Evolutionary conservation across 2,329 filamentous ascomycete genomes (phyloP).

Genomic region (Ceratocystis papillata): DNA sequence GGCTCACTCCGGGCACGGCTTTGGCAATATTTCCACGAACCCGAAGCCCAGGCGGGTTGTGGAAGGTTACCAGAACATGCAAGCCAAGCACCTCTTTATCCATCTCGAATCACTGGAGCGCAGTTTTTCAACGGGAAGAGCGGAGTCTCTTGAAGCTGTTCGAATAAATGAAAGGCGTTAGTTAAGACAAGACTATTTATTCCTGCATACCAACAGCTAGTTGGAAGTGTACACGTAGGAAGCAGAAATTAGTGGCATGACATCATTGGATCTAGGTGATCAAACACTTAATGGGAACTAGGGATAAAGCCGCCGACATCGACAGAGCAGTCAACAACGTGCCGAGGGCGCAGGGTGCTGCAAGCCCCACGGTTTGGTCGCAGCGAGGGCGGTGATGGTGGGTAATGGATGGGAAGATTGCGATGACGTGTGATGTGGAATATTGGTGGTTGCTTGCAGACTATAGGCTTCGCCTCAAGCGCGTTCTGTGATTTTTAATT

Average conservation of each 20-base stretch:
- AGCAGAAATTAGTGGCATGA: slow-evolving; percentile 10
- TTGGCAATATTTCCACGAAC: slow-evolving; percentile 61
- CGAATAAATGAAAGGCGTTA: neutral
- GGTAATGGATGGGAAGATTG: neutral
- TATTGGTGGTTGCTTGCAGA: too few relatives aligned
- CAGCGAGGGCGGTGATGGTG: neutral
- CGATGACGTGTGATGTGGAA: too few relatives aligned
- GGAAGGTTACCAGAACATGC: slow-evolving; percentile 63
- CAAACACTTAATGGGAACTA: neutral
- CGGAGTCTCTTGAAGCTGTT: neutral
- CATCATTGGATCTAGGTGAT: slow-evolving; percentile 8
- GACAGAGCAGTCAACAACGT: neutral
- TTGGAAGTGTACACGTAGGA: slow-evolving; percentile 11
- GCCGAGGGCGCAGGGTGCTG: neutral
- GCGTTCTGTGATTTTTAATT: too few relatives aligned
- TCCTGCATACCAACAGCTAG: too few relatives aligned
- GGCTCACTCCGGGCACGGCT: slow-evolving; percentile 54
- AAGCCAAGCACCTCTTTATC: slow-evolving; percentile 58
- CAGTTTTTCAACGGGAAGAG: neutral
- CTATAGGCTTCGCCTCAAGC: too few relatives aligned
- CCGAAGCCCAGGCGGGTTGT: slow-evolving; percentile 50
- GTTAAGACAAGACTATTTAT: neutral
- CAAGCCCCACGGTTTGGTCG: neutral
- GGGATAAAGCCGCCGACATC: slow-evolving; percentile 13
- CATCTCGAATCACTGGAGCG: slow-evolving; percentile 17